phyloP scores from a whole-genome alignment of 2,329 filamentous ascomycete species.

The Neofusicoccum sp. region DNA sequence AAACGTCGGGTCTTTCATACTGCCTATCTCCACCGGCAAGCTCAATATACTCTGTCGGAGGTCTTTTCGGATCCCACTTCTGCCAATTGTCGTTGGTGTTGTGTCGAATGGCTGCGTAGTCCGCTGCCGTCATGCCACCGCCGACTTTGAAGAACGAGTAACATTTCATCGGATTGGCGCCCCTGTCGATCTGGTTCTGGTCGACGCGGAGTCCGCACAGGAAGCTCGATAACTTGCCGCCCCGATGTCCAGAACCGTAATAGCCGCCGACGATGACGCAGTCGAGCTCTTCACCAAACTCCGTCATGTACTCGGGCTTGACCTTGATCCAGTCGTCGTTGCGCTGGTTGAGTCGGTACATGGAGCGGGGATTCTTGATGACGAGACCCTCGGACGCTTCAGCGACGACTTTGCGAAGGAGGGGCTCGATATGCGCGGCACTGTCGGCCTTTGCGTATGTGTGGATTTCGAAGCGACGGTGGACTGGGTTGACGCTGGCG shows the following conservation, averaged over 20 bases:
- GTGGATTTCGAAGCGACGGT: slow-evolving; percentile 83
- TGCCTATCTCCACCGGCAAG: slow-evolving; percentile 77
- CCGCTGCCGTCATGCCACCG: slow-evolving; percentile 83
- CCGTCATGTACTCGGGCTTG: slow-evolving; percentile 97
- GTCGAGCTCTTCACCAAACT: slow-evolving; percentile 92
- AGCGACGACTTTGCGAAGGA: slow-evolving; percentile 80
- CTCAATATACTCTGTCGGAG: slow-evolving; percentile 77
- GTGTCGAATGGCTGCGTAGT: slow-evolving; percentile 82
- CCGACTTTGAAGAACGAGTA: slow-evolving; percentile 98
- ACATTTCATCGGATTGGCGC: slow-evolving; percentile 69
- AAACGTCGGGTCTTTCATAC: slow-evolving; percentile 81
- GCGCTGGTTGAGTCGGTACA: slow-evolving; percentile 83
- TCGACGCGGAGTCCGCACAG: slow-evolving; percentile 84
- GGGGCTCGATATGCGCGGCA: slow-evolving; percentile 74
- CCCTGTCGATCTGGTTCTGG: slow-evolving; percentile 62
- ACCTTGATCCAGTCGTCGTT: slow-evolving; percentile 99
- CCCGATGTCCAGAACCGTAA: slow-evolving; percentile 83
- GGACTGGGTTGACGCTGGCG: slow-evolving; percentile 68
- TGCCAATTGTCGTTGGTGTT: slow-evolving; percentile 90
- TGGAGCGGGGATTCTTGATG: slow-evolving; percentile 86
- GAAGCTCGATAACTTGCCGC: slow-evolving; percentile 81
- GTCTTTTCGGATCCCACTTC: slow-evolving; percentile 76
- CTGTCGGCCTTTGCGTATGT: slow-evolving; percentile 66
- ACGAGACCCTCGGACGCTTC: slow-evolving; percentile 89
- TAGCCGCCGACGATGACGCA: slow-evolving; percentile 89